Percentiles rank a stretch among this genome's conserved stretches.
These are phyloP conservation scores for Purpureocillium lavendulum DNA, from an alignment of 2,329 filamentous ascomycete genomes.

Conservation along the genomic window DNA sequence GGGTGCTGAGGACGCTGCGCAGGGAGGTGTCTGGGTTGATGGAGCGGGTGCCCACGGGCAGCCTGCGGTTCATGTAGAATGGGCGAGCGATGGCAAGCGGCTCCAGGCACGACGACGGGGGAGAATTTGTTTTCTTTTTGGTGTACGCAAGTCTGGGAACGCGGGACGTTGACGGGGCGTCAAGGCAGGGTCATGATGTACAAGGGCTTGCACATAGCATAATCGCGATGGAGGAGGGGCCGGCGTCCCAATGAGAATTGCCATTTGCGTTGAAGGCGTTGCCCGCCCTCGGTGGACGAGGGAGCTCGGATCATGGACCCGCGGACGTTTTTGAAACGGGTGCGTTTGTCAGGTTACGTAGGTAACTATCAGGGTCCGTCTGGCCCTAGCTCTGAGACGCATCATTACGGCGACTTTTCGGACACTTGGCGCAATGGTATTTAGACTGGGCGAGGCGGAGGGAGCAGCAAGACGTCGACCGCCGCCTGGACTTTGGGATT, in stretches of 20 bases:
- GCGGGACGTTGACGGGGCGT: not conserved
- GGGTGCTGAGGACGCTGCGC: constrained; percentile 31
- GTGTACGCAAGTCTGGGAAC: not conserved
- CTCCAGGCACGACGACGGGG: too few species aligned
- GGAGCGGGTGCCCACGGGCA: constrained; percentile 32
- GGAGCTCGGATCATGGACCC: too few species aligned
- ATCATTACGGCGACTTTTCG: constrained; percentile 13
- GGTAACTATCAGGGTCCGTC: too few species aligned
- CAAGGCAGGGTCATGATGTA: constrained; percentile 6
- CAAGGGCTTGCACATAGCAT: constrained; percentile 5
- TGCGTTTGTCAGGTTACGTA: too few species aligned
- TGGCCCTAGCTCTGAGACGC: too few species aligned
- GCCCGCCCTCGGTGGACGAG: not conserved
- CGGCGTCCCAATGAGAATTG: not conserved
- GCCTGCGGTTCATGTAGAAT: constrained; percentile 35
- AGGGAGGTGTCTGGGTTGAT: constrained; percentile 35
- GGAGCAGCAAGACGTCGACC: too few species aligned
- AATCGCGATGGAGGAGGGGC: constrained; percentile 1
- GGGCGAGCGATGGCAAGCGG: not conserved
- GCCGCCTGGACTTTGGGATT: too few species aligned
- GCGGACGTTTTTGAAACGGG: too few species aligned
- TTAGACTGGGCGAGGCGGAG: too few species aligned
- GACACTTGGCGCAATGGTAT: constrained; percentile 14
- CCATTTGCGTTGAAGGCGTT: not conserved
- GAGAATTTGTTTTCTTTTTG: constrained; percentile 1